Evolutionary conservation across 1,284 basidiomycete species (phyloP).

Genomic region (Moesziomyces antarcticus): DNA sequence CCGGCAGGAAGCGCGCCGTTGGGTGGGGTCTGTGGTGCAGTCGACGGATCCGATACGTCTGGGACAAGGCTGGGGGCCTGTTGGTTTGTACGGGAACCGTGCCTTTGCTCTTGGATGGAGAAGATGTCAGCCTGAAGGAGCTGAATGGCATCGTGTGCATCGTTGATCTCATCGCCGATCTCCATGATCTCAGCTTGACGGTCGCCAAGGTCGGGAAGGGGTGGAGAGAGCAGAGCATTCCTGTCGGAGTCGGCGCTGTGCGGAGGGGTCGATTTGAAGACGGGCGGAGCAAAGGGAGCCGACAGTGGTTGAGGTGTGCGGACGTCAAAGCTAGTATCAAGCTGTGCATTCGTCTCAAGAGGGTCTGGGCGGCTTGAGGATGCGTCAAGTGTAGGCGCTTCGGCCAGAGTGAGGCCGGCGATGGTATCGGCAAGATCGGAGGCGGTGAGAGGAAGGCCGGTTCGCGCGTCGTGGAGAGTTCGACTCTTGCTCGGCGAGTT

Average conservation of each 20-base stretch:
- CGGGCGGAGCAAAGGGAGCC: conserved; percentile 7
- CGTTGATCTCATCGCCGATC: conserved; percentile 34
- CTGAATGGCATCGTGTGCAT: conserved; percentile 37
- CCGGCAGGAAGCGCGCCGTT: conserved; percentile 67
- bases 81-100: conserved; percentile 13
- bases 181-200: conserved; percentile 25
- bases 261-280: neutral
- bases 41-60: neutral
- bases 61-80: neutral
- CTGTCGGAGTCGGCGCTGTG: neutral
- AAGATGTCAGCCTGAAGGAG: conserved; percentile 50
- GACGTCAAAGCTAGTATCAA: conserved; percentile 4
- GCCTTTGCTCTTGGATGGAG: conserved; percentile 50
- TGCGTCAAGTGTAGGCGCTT: conserved; percentile 1
- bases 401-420: conserved; percentile 28
- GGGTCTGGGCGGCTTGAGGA: neutral
- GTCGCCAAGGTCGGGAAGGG: conserved; percentile 9
- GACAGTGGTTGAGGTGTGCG: conserved; percentile 17
- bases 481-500: conserved; percentile 13
- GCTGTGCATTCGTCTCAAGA: neutral
- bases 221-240: neutral
- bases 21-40: conserved; percentile 2
- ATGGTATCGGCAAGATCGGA: conserved; percentile 52
- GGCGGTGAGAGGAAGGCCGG: conserved; percentile 18
- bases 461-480: neutral